These are phyloP conservation scores for Apiotrichum gracile DNA, from an alignment of 1,284 basidiomycete species.

Conservation along the genomic window DNA sequence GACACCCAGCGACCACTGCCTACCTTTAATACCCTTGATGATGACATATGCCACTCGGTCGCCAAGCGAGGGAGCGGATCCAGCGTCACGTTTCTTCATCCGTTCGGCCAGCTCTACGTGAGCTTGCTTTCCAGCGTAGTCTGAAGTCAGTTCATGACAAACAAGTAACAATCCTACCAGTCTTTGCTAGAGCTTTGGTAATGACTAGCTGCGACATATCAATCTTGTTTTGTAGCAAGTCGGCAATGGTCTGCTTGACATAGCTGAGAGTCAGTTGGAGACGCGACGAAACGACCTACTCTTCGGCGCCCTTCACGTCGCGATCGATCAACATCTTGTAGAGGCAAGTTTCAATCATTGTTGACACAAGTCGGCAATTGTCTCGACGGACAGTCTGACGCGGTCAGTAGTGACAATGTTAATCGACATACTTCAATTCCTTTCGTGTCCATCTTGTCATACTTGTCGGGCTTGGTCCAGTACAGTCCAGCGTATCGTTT, in stretches of 20 bases:
- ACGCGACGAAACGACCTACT: conserved; percentile 52
- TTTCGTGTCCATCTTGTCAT: conserved; percentile 98
- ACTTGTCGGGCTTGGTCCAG: conserved; percentile 88
- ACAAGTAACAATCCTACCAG: conserved; percentile 51
- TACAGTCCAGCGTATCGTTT: conserved; percentile 95
- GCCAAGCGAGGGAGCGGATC: conserved; percentile 84
- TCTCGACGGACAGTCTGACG: conserved; percentile 85
- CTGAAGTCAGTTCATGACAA: conserved; percentile 5
- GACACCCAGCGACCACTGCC: conserved; percentile 1
- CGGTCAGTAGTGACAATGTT: background rate
- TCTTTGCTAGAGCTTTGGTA: conserved; percentile 87
- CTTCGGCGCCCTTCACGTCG: conserved; percentile 84
- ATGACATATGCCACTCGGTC: conserved; percentile 98
- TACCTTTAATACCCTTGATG: conserved; percentile 87
- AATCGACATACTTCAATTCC: conserved; percentile 79
- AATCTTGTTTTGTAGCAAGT: conserved; percentile 87
- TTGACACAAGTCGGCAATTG: conserved; percentile 90
- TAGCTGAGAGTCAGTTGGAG: conserved; percentile 55
- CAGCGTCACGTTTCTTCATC: conserved; percentile 91
- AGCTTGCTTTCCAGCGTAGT: conserved; percentile 67
- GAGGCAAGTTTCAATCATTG: conserved; percentile 91
- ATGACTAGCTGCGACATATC: conserved; percentile 98
- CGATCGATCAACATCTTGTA: conserved; percentile 94
- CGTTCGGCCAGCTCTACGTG: conserved; percentile 89
- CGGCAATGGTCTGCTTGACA: conserved; percentile 83